Evolutionary conservation across 352 stramenopile genomes (phyloP), one percentile per base, ranked within the genome.

Genomic region (Lagenidium giganteum): DNA sequence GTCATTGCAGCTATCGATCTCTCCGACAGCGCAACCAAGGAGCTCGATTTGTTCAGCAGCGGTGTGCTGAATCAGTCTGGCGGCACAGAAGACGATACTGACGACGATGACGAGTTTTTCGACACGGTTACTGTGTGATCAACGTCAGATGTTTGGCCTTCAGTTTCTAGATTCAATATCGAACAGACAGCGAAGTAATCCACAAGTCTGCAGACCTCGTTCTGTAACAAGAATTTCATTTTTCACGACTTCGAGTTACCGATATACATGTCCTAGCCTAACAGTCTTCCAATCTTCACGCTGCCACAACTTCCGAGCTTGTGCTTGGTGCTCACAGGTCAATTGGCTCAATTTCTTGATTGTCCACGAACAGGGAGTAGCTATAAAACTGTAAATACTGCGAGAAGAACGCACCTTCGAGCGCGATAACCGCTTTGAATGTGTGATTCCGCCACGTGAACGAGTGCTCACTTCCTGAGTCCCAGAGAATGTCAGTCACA

Each of bases 341-440:
- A 39, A 78, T 7, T 7, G 70, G 61, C 18, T 58, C 36, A 12
- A 83, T 58, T 27, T 83, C 68, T 38, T 79, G 64, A 23, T 77
- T 68, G 51, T 86, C 70, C 22, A 86, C 68, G 13, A 81, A 50
- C 26, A 86, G 53, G 22, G 64, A 53, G 54, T 86, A 86, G 50
- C 64, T 83, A 43, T 80, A 86, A 36, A 76, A 86, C 54, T 86
- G 73, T 44, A 78, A 36, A 53, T 75, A 77, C 44, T 78, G 67
- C 45, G 73, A 86, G 51, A 86, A 86, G 55, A 86, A 83, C 23
- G 73, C 67, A 20, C 73, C 73, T 38, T 86, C 73, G 13, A 83
- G 64, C 21, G 65, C 54, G 39, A 86, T 83, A 18, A 76, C 29
- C 36, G 79, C 66, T 34, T 80, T 73, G 38, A 86, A 71, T 16